These are phyloP conservation scores for Penicillium ochrochloron DNA, from an alignment of 495 filamentous ascomycete species.

Conservation along the genomic window DNA sequence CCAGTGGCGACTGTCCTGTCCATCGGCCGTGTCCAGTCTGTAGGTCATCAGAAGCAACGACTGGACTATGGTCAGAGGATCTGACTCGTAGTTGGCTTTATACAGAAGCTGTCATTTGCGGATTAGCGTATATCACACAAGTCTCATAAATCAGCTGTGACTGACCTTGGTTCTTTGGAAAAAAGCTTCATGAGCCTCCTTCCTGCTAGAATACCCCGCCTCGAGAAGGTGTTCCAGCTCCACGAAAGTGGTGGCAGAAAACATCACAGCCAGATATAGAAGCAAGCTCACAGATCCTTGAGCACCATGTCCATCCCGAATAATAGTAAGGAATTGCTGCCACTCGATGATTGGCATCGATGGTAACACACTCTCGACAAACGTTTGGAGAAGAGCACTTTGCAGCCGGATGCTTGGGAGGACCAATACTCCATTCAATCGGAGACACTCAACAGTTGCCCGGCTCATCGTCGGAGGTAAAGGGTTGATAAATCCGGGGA, in stretches of 20 bases:
- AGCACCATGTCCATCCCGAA: constrained; percentile 14
- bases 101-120: constrained; percentile 21
- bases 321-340: constrained; percentile 16
- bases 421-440: constrained; percentile 21
- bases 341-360: constrained; percentile 29
- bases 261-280: constrained; percentile 27
- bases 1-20: constrained; percentile 26
- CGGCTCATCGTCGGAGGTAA: constrained; percentile 20
- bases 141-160: background rate
- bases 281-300: constrained; percentile 28
- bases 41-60: constrained; percentile 27
- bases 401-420: constrained; percentile 21
- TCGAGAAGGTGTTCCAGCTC: constrained; percentile 22
- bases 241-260: constrained; percentile 27
- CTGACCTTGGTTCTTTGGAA: constrained; percentile 27
- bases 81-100: constrained; percentile 23
- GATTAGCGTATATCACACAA: background rate
- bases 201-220: constrained; percentile 21
- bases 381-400: constrained; percentile 25
- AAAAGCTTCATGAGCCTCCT: constrained; percentile 26
- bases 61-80: constrained; percentile 22
- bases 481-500: constrained; percentile 28
- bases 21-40: constrained; percentile 22
- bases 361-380: constrained; percentile 26
- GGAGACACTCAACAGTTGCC: constrained; percentile 21